These are phyloP conservation scores for Epichloe scottii DNA, from an alignment of 2,329 filamentous ascomycete species.

Conservation along the genomic window DNA sequence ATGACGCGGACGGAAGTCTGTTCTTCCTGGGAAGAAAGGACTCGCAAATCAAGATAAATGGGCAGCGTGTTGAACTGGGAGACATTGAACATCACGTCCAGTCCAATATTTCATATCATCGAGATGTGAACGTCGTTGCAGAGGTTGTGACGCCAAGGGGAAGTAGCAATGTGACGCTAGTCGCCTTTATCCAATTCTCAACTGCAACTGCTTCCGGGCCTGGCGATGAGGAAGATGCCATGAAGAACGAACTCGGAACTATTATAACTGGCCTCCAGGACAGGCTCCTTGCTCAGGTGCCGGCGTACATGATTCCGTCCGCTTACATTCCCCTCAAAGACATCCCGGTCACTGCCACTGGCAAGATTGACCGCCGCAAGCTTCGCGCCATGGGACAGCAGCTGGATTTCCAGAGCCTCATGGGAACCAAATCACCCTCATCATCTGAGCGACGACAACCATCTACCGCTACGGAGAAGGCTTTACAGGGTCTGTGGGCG, in stretches of 20 bases:
- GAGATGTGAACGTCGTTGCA: slow-evolving; percentile 7
- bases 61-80: slow-evolving; percentile 33
- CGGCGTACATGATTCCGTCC: slow-evolving; percentile 4
- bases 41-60: slow-evolving; percentile 36
- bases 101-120: slow-evolving; percentile 27
- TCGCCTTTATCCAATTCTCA: slow-evolving; percentile 2
- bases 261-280: neutral
- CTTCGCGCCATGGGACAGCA: slow-evolving; percentile 3
- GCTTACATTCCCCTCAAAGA: slow-evolving; percentile 1
- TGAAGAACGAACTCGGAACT: neutral
- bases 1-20: slow-evolving; percentile 16
- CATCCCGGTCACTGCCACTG: slow-evolving; percentile 1
- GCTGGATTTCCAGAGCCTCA: neutral
- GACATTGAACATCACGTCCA: slow-evolving; percentile 12
- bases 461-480: neutral
- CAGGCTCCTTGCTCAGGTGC: neutral
- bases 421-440: neutral
- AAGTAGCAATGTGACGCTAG: neutral
- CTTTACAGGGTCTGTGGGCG: slow-evolving; percentile 3
- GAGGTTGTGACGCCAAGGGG: neutral
- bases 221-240: neutral
- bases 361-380: slow-evolving; percentile 4
- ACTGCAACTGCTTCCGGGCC: neutral
- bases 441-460: neutral
- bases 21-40: slow-evolving; percentile 30